Evolutionary conservation across 768 basidiomycete genomes (phyloP), one percentile per base, ranked within the genome.

Genomic region (Suillus occidentalis): DNA sequence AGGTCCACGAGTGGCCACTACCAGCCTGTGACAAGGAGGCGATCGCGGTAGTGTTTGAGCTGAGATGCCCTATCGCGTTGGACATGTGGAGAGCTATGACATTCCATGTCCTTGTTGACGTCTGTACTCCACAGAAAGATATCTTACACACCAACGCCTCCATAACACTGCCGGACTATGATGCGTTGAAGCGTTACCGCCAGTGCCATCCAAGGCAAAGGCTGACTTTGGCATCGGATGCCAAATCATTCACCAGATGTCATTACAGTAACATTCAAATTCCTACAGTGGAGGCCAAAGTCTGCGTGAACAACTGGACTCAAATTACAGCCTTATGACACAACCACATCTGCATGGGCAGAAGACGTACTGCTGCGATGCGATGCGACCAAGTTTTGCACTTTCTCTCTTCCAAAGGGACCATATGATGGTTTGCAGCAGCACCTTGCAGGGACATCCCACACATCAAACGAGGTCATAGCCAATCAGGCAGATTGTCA

Each of bases 1-100:
- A 34, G 0, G 67, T 81, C 8, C 74, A 82, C 42, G 85, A 85
- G 61, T 83, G 82, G 83, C 85, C 84, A 0, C 68, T 85, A 50
- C 82, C 84, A 1, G 40, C 64, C 3, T 40, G 70, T 20, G 36
- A 20, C 6, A n/a, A 69, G 6, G 36, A 63, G 13, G 75, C 75
- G 0, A 70, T 78, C 62, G 69, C 68, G 0, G 73, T 78, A 13
- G 69, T 84, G 1, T 85, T 85, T 60, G 83, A 85, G 65, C 67
- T 84, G 4, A 64, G 69, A 13, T 77, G 77, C 61, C 84, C 85
- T 9, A 37, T 73, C 12, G 66, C 71, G 9, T 83, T 84, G 66
- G 69, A 73, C 7, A 72, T 79, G 61, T 85, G 84, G 84, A 77
- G 85, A 59, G 72, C 71, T 2, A 71, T 72, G 37, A 84, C 83